Conservation (phyloP, 208 protist genomes). For the Trypanosoma rangeli region DNA sequence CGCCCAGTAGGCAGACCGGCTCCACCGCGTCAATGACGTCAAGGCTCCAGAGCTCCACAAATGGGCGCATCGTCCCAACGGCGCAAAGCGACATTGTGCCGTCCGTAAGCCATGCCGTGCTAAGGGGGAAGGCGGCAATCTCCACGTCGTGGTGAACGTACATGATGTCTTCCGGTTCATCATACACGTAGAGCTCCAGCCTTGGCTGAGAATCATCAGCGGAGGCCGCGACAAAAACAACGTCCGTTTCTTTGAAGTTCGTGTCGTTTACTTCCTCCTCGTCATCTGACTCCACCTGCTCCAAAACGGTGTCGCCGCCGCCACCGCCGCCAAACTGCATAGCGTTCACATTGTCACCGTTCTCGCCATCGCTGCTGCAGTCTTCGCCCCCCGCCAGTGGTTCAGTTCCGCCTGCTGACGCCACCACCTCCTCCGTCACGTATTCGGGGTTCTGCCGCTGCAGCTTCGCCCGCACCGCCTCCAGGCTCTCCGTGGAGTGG, state of each 20-base stretch:
- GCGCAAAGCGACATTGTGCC: slow-evolving; percentile 92
- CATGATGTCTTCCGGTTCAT: slow-evolving; percentile 94
- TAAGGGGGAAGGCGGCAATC: slow-evolving; percentile 93
- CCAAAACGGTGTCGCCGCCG: slow-evolving; percentile 66
- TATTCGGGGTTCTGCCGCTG: slow-evolving; percentile 66
- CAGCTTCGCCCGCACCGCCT: slow-evolving; percentile 71
- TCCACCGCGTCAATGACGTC: slow-evolving; percentile 96
- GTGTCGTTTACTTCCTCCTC: slow-evolving; percentile 91
- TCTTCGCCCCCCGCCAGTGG: slow-evolving; percentile 21
- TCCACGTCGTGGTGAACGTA: slow-evolving; percentile 98
- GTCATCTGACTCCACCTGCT: slow-evolving; percentile 82
- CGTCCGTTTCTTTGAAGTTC: slow-evolving; percentile 91
- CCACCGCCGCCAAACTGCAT: slow-evolving; percentile 65
- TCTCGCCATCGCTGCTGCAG: slow-evolving; percentile 37
- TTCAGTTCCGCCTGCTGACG: slow-evolving; percentile 6
- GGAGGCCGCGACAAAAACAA: slow-evolving; percentile 65
- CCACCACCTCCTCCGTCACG: slow-evolving; percentile 42
- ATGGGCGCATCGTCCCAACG: slow-evolving; percentile 96
- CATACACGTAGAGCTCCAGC: slow-evolving; percentile 95
- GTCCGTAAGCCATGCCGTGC: slow-evolving; percentile 93
- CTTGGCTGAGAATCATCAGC: slow-evolving; percentile 76
- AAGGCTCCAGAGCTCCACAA: slow-evolving; percentile 97
- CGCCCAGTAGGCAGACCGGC: slow-evolving; percentile 91
- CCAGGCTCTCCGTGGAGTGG: slow-evolving; percentile 72
- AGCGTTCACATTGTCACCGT: slow-evolving; percentile 35